phyloP scores from a whole-genome alignment of 1,139 yeast species.

The Lodderomyces parapsilosis region DNA sequence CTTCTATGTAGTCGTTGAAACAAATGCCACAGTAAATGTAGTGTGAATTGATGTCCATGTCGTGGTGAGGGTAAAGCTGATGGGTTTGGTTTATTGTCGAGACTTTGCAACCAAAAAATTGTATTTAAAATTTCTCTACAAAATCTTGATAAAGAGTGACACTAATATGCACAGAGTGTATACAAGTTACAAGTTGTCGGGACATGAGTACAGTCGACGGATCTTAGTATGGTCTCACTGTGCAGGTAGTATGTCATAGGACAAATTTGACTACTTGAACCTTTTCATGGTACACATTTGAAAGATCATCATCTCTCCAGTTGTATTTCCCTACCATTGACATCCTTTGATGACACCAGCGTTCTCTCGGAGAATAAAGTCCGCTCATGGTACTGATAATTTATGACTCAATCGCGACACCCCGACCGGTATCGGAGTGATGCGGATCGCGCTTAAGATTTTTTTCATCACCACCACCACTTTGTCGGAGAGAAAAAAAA shows the following conservation, averaged over 20 bases:
- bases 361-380: not conserved
- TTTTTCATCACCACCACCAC: not conserved
- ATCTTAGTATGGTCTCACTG: no score
- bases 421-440: not conserved
- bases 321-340: no score
- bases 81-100: not conserved
- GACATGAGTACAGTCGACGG: no score
- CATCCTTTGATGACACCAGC: no score
- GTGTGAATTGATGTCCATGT: constrained; percentile 19
- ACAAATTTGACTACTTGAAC: no score
- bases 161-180: no score
- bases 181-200: no score
- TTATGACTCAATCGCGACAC: not conserved
- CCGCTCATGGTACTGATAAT: not conserved
- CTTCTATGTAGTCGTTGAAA: constrained; percentile 12
- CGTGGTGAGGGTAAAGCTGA: not conserved
- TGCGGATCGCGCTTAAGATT: not conserved
- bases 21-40: constrained; percentile 23
- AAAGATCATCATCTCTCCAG: no score
- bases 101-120: constrained; percentile 12
- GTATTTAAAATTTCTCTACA: no score
- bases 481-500: not conserved
- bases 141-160: no score
- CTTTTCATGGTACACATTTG: no score
- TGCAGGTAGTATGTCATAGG: no score